Evolutionary conservation across 2,329 filamentous ascomycete species (phyloP).

Genomic region (Clonostachys rhizophaga): DNA sequence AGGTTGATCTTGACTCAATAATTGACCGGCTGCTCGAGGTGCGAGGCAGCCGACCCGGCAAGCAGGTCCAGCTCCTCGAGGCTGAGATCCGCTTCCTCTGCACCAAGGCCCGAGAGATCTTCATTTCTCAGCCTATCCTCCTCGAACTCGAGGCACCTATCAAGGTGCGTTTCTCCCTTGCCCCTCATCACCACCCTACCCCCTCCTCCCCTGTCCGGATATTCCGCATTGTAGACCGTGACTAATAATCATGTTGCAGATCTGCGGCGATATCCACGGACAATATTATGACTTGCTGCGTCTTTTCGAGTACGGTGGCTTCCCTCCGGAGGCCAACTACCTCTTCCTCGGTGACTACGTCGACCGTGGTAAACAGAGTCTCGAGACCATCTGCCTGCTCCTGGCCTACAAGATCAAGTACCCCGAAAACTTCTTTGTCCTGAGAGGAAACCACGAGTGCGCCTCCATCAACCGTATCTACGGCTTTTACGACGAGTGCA

Average conservation of each 20-base stretch:
- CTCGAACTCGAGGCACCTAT: slow-evolving; percentile 97
- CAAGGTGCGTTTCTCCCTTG: slow-evolving; percentile 63
- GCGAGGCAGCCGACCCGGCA: slow-evolving; percentile 93
- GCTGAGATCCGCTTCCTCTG: slow-evolving; percentile 95
- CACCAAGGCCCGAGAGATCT: slow-evolving; percentile 98
- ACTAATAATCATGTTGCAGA: slow-evolving; percentile 50
- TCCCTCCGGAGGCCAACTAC: slow-evolving; percentile 98
- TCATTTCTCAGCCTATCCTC: slow-evolving; percentile 97
- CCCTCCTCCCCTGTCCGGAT: background rate
- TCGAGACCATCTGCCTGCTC: slow-evolving; percentile 96
- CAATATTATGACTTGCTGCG: slow-evolving; percentile 98
- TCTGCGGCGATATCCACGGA: slow-evolving; percentile 98
- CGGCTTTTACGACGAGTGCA: slow-evolving; percentile 99
- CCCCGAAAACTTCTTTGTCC: slow-evolving; percentile 98
- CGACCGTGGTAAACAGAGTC: slow-evolving; percentile 96
- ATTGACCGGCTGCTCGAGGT: slow-evolving; percentile 98
- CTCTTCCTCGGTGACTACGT: slow-evolving; percentile 99
- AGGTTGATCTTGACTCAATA: slow-evolving; percentile 98
- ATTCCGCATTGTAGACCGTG: slow-evolving; percentile 1
- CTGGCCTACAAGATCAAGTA: slow-evolving; percentile 99
- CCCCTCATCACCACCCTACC: background rate
- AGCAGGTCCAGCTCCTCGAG: slow-evolving; percentile 96
- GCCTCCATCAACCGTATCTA: slow-evolving; percentile 99
- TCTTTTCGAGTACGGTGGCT: slow-evolving; percentile 96
- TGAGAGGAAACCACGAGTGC: slow-evolving; percentile 98